Evolutionary conservation across 306 rosid species (phyloP).

Genomic region (Rosa rugosa): DNA sequence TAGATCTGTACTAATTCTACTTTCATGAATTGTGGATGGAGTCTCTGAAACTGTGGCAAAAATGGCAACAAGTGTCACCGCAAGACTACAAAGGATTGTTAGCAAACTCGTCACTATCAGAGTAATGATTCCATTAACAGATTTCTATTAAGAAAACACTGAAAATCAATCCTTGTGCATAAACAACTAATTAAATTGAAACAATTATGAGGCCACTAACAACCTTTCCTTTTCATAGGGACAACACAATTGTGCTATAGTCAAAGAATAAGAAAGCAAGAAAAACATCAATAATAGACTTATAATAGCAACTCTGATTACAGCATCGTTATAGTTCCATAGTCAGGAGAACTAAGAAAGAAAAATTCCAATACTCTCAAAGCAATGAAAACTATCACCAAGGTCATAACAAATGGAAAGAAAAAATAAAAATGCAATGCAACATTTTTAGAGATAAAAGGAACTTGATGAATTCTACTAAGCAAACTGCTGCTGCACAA

Average conservation of each 20-base stretch:
- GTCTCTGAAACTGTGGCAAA: neutral
- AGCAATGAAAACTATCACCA: slow-evolving; percentile 14
- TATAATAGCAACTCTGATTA: neutral
- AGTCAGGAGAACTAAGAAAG: neutral
- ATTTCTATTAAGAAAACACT: too few relatives aligned
- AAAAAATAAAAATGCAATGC: slow-evolving; percentile 11
- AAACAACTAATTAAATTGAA: neutral
- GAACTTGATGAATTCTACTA: slow-evolving; percentile 22
- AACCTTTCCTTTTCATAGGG: neutral
- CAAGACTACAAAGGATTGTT: neutral
- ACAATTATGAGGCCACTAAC: neutral
- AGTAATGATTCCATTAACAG: neutral
- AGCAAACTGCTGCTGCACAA: slow-evolving; percentile 43
- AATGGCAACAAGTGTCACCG: neutral
- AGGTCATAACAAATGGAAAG: slow-evolving; percentile 4
- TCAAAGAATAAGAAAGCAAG: neutral
- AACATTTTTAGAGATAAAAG: slow-evolving; percentile 6
- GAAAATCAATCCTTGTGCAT: neutral
- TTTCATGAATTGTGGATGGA: too few relatives aligned
- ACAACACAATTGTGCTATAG: neutral
- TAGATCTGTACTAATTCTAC: too few relatives aligned
- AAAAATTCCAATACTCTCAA: slow-evolving; percentile 13
- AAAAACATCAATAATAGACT: neutral
- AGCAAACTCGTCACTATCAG: neutral
- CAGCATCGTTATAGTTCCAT: neutral